Evolutionary conservation across 2,329 filamentous ascomycete species (phyloP).

Genomic region (Ampelomyces quisqualis): DNA sequence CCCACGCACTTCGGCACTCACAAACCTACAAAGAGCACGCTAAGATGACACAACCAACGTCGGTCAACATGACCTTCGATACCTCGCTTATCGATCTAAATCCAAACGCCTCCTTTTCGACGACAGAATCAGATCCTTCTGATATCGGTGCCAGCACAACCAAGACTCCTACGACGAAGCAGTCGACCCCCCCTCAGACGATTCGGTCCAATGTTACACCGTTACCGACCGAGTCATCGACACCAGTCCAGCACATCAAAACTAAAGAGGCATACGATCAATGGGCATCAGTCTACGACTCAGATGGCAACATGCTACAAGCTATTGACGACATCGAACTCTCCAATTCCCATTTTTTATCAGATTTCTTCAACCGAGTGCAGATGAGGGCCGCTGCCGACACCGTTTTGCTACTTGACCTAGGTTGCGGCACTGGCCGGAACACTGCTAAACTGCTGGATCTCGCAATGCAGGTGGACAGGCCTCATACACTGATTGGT

Average conservation of each 20-base stretch:
- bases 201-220: background rate
- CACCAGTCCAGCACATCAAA: constrained; percentile 36
- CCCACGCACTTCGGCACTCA: too few relatives aligned
- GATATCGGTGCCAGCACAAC: constrained; percentile 9
- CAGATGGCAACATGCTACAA: constrained; percentile 67
- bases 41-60: constrained; percentile 41
- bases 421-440: constrained; percentile 66
- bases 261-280: constrained; percentile 52
- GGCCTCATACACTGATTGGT: constrained; percentile 49
- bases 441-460: constrained; percentile 58
- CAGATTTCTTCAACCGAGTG: constrained; percentile 48
- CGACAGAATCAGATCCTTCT: constrained; percentile 37
- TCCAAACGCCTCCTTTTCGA: constrained; percentile 37
- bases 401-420: constrained; percentile 54
- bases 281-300: constrained; percentile 62
- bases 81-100: constrained; percentile 42
- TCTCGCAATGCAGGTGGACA: constrained; percentile 28
- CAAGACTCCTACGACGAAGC: constrained; percentile 6
- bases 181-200: constrained; percentile 13
- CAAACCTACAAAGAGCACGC: background rate
- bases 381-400: constrained; percentile 5
- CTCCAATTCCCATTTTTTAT: constrained; percentile 48
- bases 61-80: constrained; percentile 43
- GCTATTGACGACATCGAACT: constrained; percentile 62
- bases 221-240: constrained; percentile 17